phyloP scores from a whole-genome alignment of 345 rosid genomes.

The Rhizophora apiculata region DNA sequence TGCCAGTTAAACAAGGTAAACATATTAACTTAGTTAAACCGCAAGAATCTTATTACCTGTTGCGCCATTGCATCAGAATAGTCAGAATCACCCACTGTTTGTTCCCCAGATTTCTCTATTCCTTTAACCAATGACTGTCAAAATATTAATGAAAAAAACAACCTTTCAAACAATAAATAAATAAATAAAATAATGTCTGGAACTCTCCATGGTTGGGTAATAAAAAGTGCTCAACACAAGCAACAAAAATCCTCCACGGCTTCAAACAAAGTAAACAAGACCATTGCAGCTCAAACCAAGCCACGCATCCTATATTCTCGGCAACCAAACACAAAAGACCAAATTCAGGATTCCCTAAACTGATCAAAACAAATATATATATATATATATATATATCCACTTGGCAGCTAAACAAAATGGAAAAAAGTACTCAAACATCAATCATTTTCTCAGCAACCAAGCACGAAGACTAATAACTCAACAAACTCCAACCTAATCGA shows the following conservation, averaged over 20 bases:
- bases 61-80: slow-evolving; percentile 55
- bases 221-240: not conserved
- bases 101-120: slow-evolving; percentile 54
- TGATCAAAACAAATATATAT: not conserved
- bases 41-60: slow-evolving; percentile 46
- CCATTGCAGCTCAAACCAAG: too few relatives aligned
- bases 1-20: too few relatives aligned
- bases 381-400: not conserved
- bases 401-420: not conserved
- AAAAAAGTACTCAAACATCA: not conserved
- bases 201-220: too few relatives aligned
- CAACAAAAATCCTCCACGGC: too few relatives aligned
- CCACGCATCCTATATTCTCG: not conserved
- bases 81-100: slow-evolving; percentile 52
- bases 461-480: not conserved
- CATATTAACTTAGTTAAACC: slow-evolving; percentile 3
- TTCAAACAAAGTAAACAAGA: too few relatives aligned
- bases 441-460: not conserved
- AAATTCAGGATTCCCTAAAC: not conserved
- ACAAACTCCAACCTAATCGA: not conserved
- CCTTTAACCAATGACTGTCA: slow-evolving; percentile 56
- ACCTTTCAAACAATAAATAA: not conserved
- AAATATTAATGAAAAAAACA: not conserved
- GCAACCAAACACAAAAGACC: not conserved
- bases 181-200: not conserved